These are phyloP conservation scores for Penicillium decumbens DNA, from an alignment of 2,329 filamentous ascomycete genomes.

Conservation along the genomic window DNA sequence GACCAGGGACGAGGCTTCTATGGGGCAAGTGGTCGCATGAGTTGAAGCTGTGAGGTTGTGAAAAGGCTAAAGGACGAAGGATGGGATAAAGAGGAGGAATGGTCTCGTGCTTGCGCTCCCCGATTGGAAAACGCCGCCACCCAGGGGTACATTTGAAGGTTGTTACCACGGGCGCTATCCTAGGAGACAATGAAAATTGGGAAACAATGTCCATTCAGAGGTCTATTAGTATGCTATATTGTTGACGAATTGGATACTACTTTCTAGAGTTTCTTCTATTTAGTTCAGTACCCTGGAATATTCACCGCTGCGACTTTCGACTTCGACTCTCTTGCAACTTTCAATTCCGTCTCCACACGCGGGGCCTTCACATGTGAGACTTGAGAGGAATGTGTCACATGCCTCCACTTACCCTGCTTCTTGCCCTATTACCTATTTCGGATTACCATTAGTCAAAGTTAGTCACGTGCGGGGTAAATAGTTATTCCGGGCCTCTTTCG, in stretches of 20 bases:
- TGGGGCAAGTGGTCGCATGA: conserved; percentile 15
- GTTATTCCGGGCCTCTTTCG: background rate
- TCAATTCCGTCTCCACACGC: background rate
- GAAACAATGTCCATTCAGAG: background rate
- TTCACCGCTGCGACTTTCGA: background rate
- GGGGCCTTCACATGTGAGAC: background rate
- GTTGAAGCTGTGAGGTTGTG: background rate
- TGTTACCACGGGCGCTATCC: background rate
- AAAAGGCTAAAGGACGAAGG: conserved; percentile 9
- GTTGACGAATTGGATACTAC: background rate
- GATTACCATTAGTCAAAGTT: background rate
- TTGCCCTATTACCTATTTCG: conserved; percentile 2
- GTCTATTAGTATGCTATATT: background rate
- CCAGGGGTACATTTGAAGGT: background rate
- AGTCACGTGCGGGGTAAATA: background rate
- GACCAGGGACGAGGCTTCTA: background rate
- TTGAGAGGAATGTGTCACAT: background rate
- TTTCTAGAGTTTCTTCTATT: background rate
- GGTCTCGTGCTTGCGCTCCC: conserved; percentile 34
- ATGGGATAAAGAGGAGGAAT: conserved; percentile 14
- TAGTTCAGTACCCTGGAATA: background rate
- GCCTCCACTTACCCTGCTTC: conserved; percentile 1
- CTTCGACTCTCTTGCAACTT: background rate
- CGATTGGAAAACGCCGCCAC: conserved; percentile 22
- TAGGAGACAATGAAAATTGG: background rate